phyloP scores from a whole-genome alignment of 495 filamentous ascomycete genomes.

The Aspergillus asperescens region DNA sequence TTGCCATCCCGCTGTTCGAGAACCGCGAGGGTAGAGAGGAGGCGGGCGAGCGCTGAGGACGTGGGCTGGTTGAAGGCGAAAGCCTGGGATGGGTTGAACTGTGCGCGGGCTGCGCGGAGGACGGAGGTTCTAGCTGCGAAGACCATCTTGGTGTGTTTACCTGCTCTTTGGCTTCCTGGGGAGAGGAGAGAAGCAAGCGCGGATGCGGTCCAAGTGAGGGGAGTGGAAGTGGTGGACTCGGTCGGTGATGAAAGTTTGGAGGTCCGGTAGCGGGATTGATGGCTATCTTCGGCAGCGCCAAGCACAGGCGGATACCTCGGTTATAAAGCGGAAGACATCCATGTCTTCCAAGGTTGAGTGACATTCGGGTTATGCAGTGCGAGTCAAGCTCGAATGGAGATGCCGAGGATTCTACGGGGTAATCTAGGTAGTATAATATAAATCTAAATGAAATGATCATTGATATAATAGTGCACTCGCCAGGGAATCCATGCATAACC shows the following conservation, averaged over 20 bases:
- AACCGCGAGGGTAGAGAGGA: slow-evolving; percentile 83
- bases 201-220: background rate
- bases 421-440: background rate
- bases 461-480: background rate
- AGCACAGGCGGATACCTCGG: slow-evolving; percentile 41
- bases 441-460: background rate
- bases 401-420: background rate
- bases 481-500: background rate
- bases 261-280: slow-evolving; percentile 27
- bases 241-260: slow-evolving; percentile 19
- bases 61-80: slow-evolving; percentile 30
- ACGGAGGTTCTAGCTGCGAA: slow-evolving; percentile 40
- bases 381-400: background rate
- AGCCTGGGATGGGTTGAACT: slow-evolving; percentile 25
- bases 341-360: too few species aligned
- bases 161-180: background rate
- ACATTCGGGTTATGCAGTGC: background rate
- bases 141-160: slow-evolving; percentile 30
- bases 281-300: slow-evolving; percentile 22
- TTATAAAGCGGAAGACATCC: slow-evolving; percentile 24
- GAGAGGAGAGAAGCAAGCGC: background rate
- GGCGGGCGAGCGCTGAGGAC: slow-evolving; percentile 53
- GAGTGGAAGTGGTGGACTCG: background rate
- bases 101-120: slow-evolving; percentile 46
- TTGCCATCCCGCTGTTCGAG: slow-evolving; percentile 92